Evolutionary conservation across 108 stramenopile species (phyloP).

Genomic region (Nitzschia sp.): DNA sequence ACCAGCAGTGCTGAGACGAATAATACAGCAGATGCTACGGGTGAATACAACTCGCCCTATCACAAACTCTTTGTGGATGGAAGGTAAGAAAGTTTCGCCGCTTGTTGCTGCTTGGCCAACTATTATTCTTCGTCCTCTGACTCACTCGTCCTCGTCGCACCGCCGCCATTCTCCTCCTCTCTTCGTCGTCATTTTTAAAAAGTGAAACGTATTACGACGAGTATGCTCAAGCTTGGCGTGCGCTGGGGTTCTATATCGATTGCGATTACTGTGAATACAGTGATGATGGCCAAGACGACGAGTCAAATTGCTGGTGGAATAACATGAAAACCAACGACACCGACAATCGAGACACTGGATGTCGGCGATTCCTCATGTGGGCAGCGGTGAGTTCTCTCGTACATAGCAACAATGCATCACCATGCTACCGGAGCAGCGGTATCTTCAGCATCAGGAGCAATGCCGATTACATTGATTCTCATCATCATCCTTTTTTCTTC

Average conservation of each 20-base stretch:
- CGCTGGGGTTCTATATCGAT: too few species aligned
- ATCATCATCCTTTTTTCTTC: neutral
- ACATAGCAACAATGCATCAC: too few species aligned
- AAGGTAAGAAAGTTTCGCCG: too few species aligned
- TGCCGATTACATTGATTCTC: too few species aligned
- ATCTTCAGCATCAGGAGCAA: too few species aligned
- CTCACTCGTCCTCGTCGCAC: too few species aligned
- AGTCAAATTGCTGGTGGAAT: neutral
- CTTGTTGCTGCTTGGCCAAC: too few species aligned
- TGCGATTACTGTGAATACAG: constrained; percentile 49
- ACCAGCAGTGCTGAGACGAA: too few species aligned
- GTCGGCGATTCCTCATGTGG: constrained; percentile 47
- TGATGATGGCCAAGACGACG: constrained; percentile 18
- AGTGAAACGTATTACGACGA: constrained; percentile 40
- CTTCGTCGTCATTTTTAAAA: too few species aligned
- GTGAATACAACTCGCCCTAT: neutral
- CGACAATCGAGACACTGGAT: constrained; percentile 20
- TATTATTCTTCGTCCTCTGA: too few species aligned
- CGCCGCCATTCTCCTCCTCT: too few species aligned
- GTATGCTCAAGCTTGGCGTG: constrained; percentile 50
- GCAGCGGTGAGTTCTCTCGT: constrained; percentile 33
- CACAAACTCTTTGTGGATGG: neutral
- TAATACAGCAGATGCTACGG: neutral
- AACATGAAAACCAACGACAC: neutral
- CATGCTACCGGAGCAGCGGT: too few species aligned